Base-by-base conservation (phyloP, 495 filamentous ascomycete genomes). In the Penicillium cinerascens region DNA sequence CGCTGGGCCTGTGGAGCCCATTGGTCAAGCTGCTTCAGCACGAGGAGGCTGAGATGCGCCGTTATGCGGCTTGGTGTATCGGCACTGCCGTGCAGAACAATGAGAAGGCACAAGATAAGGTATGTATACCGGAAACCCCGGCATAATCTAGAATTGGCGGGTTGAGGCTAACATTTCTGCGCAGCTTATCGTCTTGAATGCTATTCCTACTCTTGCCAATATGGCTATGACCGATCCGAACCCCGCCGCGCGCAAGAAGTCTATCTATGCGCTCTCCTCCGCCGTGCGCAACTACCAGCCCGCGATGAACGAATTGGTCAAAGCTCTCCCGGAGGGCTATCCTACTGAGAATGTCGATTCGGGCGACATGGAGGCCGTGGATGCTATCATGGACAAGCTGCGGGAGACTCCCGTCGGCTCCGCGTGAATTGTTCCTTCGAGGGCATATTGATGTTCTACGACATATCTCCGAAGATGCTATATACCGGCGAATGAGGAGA, bases 11-110 rank as follows among this genome's bases (percentile, higher is more conserved):
- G 42, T 98, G 93, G 93, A 77, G 80, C 6, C 89, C 89, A 17
- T 71, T 98, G 42, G 74, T 96, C 6, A 59, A 71, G 2, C 78
- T 88, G 37, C 77, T 98, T 16, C 64, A 74, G 40, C 77, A 85
- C 52, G 74, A 79, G 25, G 88, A 96, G 58, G 58, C 71, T 0
- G 87, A 92, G 39, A 74, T 96, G 60, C 76, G 91, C 50, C 78
- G 73, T 39, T 87, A 88, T 79, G 91, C 93, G 0, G 91, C 92
- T 2, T 96, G 91, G 91, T 96, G 91, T 74, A 75, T 89, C 26
- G 89, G 88, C 23, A 96, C 91, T 4, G 92, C 95, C 3, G 95
- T 97, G 49, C 91, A 97, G 78, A 98, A 98, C 67, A 97, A 98
- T 64, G 75, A 77, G 25, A 87, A 85, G 66, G 81, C 79, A 16